Base-by-base conservation (phyloP, 2,329 filamentous ascomycete species). In the Pseudogymnoascus sp. region DNA sequence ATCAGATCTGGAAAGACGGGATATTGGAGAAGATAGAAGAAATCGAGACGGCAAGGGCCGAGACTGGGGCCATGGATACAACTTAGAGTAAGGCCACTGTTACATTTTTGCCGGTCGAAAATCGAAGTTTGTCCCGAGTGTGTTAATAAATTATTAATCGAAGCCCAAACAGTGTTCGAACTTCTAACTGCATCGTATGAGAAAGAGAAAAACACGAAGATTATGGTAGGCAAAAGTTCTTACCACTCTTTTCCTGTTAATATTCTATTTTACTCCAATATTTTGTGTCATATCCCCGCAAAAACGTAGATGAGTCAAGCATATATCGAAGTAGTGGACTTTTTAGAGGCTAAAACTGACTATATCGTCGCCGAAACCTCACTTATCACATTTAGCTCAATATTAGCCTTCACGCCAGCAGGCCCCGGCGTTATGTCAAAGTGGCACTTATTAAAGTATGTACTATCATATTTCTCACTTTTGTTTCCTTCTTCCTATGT, bases 1-100 rank as follows among this genome's bases (percentile, higher is more conserved):
- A 84, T 68, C 74, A 70, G 45, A 71, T 70, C 15, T 94, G 89
- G 89, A 85, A 85, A 71, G 75, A 77, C 9, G 73, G 70, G 1
- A 79, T 90, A 23, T 66, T 88, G 68, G 74, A 72, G 61, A 77
- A 77, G 64, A 82, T 89, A 61, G 72, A 75, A 21, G 71, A 76
- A 61, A 71, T 80, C 45, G 76, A 82, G 52, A 56, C 2, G 28
- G 38, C 34, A 12, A 57, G 19, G 34, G 57, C 61, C 34, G 58
- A 62, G 10, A 41, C 57, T 35, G 61, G 63, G 10, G 48, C 56
- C 21, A 35, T 62, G 48, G 59, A 64, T 55, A 52, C 45, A 30
- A 30, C 45, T 30, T 52, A 52, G 15, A 28, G 41, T 15, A 48
- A 48, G 21, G 23, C 5, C 4, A 26, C 9, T 45, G 5, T 26